These are phyloP conservation scores for Sordariomycetes sp. DNA, from an alignment of 2,329 filamentous ascomycete genomes.

Conservation along the genomic window DNA sequence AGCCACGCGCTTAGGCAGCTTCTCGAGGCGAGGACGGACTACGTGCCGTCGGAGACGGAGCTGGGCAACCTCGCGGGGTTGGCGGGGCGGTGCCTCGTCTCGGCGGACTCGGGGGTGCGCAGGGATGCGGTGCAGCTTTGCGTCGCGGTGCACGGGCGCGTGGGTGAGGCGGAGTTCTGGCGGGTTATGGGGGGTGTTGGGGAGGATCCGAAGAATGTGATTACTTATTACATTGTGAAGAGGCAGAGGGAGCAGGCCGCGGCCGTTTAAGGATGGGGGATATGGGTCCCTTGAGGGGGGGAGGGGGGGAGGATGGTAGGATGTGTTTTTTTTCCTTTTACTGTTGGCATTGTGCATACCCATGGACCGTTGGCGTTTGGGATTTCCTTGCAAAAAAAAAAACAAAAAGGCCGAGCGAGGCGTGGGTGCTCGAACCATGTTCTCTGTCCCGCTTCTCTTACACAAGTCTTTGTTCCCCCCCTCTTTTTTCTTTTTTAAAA, in stretches of 20 bases:
- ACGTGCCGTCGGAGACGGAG: constrained; percentile 35
- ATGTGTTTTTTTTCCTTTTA: not conserved
- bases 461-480: too few species aligned
- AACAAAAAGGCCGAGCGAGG: not conserved
- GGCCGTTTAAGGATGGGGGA: not conserved
- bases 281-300: not conserved
- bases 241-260: constrained; percentile 37
- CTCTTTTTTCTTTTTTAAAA: too few species aligned
- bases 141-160: constrained; percentile 51
- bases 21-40: constrained; percentile 32
- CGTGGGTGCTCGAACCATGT: too few species aligned
- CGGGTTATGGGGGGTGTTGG: constrained; percentile 46
- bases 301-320: not conserved
- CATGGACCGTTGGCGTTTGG: not conserved
- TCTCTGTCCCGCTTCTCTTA: too few species aligned
- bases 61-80: constrained; percentile 36
- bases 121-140: constrained; percentile 75
- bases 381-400: not conserved
- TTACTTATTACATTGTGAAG: constrained; percentile 73
- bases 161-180: constrained; percentile 55
- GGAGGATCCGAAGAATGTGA: constrained; percentile 62
- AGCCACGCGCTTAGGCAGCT: constrained; percentile 49
- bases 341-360: too few species aligned
- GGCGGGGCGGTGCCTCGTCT: constrained; percentile 44
- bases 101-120: constrained; percentile 45